These are phyloP conservation scores for Meripilus lineatus DNA, from an alignment of 1,284 basidiomycete species.

Conservation along the genomic window DNA sequence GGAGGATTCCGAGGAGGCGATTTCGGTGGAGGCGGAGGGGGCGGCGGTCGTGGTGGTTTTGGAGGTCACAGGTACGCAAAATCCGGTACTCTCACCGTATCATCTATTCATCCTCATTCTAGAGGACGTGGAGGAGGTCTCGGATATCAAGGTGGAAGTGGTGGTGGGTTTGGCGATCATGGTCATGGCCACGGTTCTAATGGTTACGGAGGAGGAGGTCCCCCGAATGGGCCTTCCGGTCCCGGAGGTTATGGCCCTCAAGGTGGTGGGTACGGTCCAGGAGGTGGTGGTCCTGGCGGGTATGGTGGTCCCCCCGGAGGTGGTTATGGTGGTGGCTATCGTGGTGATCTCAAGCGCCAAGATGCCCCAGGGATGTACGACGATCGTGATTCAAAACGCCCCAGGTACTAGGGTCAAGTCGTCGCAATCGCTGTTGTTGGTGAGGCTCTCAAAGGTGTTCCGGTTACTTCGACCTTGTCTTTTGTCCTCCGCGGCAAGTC, in stretches of 20 bases:
- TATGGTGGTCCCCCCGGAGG: slow-evolving; percentile 30
- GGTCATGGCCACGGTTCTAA: slow-evolving; percentile 30
- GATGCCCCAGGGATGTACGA: slow-evolving; percentile 69
- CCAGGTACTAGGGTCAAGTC: slow-evolving; percentile 74
- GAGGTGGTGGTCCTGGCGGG: slow-evolving; percentile 25
- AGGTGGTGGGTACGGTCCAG: slow-evolving; percentile 29
- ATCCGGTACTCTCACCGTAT: not conserved
- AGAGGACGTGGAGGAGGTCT: slow-evolving; percentile 71
- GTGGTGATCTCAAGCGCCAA: slow-evolving; percentile 63
- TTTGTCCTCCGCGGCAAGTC: no score
- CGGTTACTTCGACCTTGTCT: no score
- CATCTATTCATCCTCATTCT: slow-evolving; percentile 29
- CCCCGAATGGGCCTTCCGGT: slow-evolving; percentile 24
- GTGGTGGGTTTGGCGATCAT: slow-evolving; percentile 31
- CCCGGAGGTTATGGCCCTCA: slow-evolving; percentile 21
- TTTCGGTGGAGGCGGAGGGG: slow-evolving; percentile 35
- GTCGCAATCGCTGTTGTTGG: no score
- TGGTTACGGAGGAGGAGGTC: slow-evolving; percentile 42
- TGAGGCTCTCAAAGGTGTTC: no score
- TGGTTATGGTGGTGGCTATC: slow-evolving; percentile 42
- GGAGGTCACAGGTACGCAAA: slow-evolving; percentile 38
- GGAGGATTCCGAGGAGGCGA: slow-evolving; percentile 32
- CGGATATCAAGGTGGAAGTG: slow-evolving; percentile 55
- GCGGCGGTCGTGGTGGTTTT: slow-evolving; percentile 25
- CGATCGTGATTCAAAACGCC: slow-evolving; percentile 74